These are phyloP conservation scores for Vitis hybrid DNA, from an alignment of 177 flowering plant genomes.

Conservation along the genomic window DNA sequence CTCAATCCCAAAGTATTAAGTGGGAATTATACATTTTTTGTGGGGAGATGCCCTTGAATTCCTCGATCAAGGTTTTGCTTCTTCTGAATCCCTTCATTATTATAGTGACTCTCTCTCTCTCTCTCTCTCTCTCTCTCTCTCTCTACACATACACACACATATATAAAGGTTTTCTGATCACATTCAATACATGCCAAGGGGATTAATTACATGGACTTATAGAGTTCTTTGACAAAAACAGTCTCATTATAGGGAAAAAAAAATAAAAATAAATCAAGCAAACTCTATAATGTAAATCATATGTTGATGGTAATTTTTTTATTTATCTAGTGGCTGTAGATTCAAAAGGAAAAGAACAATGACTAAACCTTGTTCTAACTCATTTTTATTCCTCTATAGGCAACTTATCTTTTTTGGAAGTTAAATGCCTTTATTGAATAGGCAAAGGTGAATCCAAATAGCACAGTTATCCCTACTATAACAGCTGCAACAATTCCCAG, in stretches of 20 bases:
- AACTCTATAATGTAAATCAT: background rate
- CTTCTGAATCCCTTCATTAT: no score
- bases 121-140: no score
- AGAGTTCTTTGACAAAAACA: background rate
- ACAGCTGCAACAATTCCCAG: conserved; percentile 53
- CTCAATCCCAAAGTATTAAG: no score
- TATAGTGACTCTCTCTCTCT: no score
- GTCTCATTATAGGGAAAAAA: background rate
- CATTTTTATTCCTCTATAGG: background rate
- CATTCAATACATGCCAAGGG: background rate
- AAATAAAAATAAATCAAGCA: background rate
- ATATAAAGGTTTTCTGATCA: background rate
- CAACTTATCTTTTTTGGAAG: conserved; percentile 64
- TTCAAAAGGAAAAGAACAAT: background rate
- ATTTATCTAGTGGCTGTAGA: background rate
- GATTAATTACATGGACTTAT: background rate
- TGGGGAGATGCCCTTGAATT: no score
- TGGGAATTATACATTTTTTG: no score
- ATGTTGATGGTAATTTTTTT: background rate
- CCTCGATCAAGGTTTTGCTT: no score
- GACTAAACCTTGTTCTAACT: no score
- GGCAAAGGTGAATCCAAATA: conserved; percentile 69
- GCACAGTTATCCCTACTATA: conserved; percentile 38
- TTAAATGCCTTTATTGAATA: conserved; percentile 62
- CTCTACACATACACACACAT: no score